phyloP scores from a whole-genome alignment of 2,329 filamentous ascomycete genomes.

The Calonectria honghensis region DNA sequence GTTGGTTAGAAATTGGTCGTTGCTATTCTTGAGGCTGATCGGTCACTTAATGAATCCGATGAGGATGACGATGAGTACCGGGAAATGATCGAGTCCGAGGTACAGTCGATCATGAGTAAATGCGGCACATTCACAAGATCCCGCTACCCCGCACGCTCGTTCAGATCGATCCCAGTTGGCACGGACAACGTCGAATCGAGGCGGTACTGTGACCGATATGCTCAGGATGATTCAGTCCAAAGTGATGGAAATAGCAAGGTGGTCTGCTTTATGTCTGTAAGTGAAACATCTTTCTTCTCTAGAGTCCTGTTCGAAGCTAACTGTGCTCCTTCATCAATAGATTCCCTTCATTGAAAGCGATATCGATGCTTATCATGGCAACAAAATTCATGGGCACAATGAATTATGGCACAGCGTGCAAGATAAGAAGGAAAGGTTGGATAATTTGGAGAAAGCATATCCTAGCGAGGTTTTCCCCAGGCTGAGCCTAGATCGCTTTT shows the following conservation, averaged over 20 bases:
- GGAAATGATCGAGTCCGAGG: background rate
- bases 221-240: background rate
- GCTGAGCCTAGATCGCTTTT: constrained; percentile 12
- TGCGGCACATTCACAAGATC: constrained; percentile 6
- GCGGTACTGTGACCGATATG: background rate
- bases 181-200: background rate
- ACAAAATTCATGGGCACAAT: background rate
- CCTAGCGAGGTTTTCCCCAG: background rate
- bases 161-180: background rate
- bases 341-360: constrained; percentile 17
- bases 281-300: background rate
- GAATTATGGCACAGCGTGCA: background rate
- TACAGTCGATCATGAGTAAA: background rate
- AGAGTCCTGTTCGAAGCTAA: background rate
- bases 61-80: background rate
- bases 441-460: background rate
- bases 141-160: constrained; percentile 2
- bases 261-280: background rate
- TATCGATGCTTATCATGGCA: background rate
- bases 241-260: background rate
- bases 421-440: background rate
- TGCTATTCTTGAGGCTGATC: background rate
- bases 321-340: background rate
- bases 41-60: background rate
- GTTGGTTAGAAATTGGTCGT: background rate